Evolutionary conservation across 2,329 filamentous ascomycete genomes (phyloP).

Genomic region (Exophiala sp.): DNA sequence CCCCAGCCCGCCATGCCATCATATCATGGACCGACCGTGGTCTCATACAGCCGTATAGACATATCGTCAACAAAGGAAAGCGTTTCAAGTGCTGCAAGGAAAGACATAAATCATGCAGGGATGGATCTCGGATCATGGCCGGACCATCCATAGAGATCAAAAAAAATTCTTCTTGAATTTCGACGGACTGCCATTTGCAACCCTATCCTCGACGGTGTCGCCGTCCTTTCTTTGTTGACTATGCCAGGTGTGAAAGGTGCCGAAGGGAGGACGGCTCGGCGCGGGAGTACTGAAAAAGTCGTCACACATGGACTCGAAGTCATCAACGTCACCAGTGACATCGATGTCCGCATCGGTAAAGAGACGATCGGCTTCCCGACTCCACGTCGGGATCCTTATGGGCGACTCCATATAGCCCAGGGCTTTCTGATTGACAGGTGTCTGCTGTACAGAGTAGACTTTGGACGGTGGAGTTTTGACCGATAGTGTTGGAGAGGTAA

Average conservation of each 20-base stretch:
- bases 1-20: too few species aligned
- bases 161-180: not conserved
- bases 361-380: conserved; percentile 11
- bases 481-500: not conserved
- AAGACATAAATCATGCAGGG: too few species aligned
- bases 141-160: too few species aligned
- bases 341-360: conserved; percentile 18
- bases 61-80: too few species aligned
- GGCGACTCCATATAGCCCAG: not conserved
- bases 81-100: too few species aligned
- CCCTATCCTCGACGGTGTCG: not conserved
- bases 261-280: not conserved
- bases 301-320: conserved; percentile 22
- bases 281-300: conserved; percentile 16
- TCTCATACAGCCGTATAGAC: too few species aligned
- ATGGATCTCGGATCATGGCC: too few species aligned
- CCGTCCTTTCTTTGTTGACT: not conserved
- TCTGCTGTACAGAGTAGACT: conserved; percentile 3
- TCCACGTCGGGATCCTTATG: conserved; percentile 2
- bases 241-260: not conserved
- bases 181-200: not conserved
- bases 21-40: too few species aligned
- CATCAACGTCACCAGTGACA: conserved; percentile 16
- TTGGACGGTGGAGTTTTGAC: not conserved
- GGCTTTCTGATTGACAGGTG: conserved; percentile 1